phyloP scores from a whole-genome alignment of 139 green algal genomes.

The Axilococcus clingmanii region DNA sequence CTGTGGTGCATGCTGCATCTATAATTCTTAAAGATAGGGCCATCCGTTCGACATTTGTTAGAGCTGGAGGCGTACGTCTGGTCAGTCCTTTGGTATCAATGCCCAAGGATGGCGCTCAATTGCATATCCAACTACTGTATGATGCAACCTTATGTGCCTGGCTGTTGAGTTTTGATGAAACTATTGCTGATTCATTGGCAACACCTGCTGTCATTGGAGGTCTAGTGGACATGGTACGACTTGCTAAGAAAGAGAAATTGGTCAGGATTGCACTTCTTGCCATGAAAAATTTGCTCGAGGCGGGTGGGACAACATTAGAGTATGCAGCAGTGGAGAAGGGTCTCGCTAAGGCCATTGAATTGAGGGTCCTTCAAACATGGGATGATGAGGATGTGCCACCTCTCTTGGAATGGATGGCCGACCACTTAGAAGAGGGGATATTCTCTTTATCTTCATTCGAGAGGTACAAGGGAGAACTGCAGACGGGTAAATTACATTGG shows the following conservation, averaged over 20 bases:
- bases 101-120: slow-evolving; percentile 17
- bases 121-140: slow-evolving; percentile 85
- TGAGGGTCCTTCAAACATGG: slow-evolving; percentile 53
- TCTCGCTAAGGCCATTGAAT: slow-evolving; percentile 57
- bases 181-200: slow-evolving; percentile 50
- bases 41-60: slow-evolving; percentile 51
- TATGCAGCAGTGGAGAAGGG: slow-evolving; percentile 72
- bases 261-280: slow-evolving; percentile 73
- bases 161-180: slow-evolving; percentile 77
- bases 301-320: slow-evolving; percentile 17
- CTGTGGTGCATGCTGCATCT: slow-evolving; percentile 49
- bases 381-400: slow-evolving; percentile 79
- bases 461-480: slow-evolving; percentile 53
- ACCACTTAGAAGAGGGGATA: slow-evolving; percentile 60
- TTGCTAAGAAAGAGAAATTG: slow-evolving; percentile 90
- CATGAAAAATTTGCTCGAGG: slow-evolving; percentile 72
- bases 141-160: slow-evolving; percentile 83
- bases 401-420: slow-evolving; percentile 68
- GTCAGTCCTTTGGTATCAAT: slow-evolving; percentile 55
- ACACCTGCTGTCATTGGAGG: slow-evolving; percentile 41
- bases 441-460: slow-evolving; percentile 74
- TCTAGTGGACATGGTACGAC: slow-evolving; percentile 76
- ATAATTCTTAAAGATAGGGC: slow-evolving; percentile 65
- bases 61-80: slow-evolving; percentile 38
- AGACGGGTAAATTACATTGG: slow-evolving; percentile 76